A percentile compares a stretch with the other conserved stretches of the same genome.
These are phyloP conservation scores for Calonectria leucothoes DNA, from an alignment of 2,329 filamentous ascomycete genomes.

Conservation along the genomic window DNA sequence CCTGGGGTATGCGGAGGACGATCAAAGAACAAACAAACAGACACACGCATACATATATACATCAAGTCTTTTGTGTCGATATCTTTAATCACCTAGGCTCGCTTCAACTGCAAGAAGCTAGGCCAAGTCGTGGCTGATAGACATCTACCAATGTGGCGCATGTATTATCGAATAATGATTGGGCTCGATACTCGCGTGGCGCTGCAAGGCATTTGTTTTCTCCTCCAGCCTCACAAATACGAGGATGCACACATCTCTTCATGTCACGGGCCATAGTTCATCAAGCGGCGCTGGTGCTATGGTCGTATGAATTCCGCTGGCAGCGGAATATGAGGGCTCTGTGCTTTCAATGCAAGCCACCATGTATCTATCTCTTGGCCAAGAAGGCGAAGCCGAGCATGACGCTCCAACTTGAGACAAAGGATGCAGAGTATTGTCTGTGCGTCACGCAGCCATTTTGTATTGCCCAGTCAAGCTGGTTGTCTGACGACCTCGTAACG, in stretches of 20 bases:
- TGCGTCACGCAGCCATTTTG: neutral
- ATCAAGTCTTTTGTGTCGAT: too few species aligned
- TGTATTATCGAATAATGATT: neutral
- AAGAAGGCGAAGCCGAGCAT: neutral
- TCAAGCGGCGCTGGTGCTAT: too few species aligned
- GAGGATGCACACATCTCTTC: neutral
- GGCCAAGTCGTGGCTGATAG: neutral
- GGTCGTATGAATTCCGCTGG: neutral
- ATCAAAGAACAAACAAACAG: too few species aligned
- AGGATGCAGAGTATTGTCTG: neutral
- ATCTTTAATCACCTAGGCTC: too few species aligned
- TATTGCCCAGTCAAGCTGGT: neutral
- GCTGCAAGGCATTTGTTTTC: neutral
- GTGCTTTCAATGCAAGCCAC: too few species aligned
- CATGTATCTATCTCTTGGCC: neutral
- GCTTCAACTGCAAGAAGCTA: too few species aligned
- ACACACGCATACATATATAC: too few species aligned
- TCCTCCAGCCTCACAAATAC: neutral
- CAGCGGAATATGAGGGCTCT: neutral
- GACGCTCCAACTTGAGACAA: neutral
- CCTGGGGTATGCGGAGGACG: too few species aligned
- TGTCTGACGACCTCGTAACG: neutral
- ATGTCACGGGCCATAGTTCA: neutral
- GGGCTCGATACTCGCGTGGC: neutral
- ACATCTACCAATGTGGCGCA: neutral